A percentile compares a stretch with the other conserved stretches of the same genome.
These are phyloP conservation scores for Aspergillus nidulans DNA, from an alignment of 495 filamentous ascomycete species.

Conservation along the genomic window DNA sequence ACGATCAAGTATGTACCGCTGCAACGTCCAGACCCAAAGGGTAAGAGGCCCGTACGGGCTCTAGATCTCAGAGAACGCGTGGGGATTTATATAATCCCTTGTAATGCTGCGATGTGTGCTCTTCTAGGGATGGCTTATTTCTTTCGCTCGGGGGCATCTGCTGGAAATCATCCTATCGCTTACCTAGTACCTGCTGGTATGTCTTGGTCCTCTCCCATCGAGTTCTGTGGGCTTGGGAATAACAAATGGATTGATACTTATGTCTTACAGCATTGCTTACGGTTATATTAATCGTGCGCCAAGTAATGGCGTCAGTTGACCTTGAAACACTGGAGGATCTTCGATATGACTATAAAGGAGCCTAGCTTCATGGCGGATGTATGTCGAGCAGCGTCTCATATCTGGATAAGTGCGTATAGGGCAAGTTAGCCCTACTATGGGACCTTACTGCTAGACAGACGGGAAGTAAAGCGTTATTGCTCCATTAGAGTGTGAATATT, in stretches of 20 bases:
- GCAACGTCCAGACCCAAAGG: slow-evolving; percentile 26
- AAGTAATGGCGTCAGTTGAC: slow-evolving; percentile 43
- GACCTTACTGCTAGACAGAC: too few relatives aligned
- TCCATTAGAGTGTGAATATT: background rate
- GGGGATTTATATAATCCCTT: slow-evolving; percentile 18
- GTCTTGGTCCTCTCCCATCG: slow-evolving; percentile 6
- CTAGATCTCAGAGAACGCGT: slow-evolving; percentile 8
- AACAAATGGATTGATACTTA: background rate
- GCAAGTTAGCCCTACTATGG: background rate
- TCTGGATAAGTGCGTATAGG: background rate
- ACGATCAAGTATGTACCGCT: slow-evolving; percentile 34
- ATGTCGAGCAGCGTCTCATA: too few relatives aligned
- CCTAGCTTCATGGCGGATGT: too few relatives aligned
- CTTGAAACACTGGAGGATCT: slow-evolving; percentile 42
- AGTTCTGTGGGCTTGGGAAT: background rate
- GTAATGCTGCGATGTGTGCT: slow-evolving; percentile 24
- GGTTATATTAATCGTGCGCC: slow-evolving; percentile 31
- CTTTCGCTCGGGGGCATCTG: slow-evolving; percentile 9
- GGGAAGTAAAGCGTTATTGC: background rate
- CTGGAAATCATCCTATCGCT: slow-evolving; percentile 16
- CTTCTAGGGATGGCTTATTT: slow-evolving; percentile 25
- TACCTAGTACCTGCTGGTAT: slow-evolving; percentile 39
- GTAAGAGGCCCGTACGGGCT: slow-evolving; percentile 24
- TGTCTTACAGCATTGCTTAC: slow-evolving; percentile 33
- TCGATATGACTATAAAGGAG: slow-evolving; percentile 50